Conservation (phyloP, 1,139 yeast genomes). For the Eremothecium coryli region DNA sequence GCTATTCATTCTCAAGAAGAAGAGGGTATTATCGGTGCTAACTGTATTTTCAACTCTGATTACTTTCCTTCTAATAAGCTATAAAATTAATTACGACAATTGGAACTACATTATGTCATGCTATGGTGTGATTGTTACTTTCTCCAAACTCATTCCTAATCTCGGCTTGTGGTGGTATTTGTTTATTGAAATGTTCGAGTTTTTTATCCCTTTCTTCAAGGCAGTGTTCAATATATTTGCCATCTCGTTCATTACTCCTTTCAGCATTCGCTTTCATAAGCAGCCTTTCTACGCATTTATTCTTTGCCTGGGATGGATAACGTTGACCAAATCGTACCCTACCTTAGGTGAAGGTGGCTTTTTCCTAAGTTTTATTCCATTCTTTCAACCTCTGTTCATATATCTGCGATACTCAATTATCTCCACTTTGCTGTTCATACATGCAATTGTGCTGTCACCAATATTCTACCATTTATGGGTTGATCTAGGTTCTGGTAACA, state of each 20-base stretch:
- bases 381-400: slow-evolving; percentile 40
- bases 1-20: slow-evolving; percentile 29
- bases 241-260: slow-evolving; percentile 60
- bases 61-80: slow-evolving; percentile 37
- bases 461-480: slow-evolving; percentile 94
- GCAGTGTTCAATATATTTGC: slow-evolving; percentile 75
- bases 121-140: slow-evolving; percentile 51
- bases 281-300: slow-evolving; percentile 64
- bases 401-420: slow-evolving; percentile 39
- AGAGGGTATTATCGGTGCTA: slow-evolving; percentile 8
- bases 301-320: slow-evolving; percentile 54
- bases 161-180: slow-evolving; percentile 98
- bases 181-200: slow-evolving; percentile 89
- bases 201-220: slow-evolving; percentile 73
- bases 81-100: slow-evolving; percentile 34
- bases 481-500: slow-evolving; percentile 86
- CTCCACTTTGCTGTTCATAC: slow-evolving; percentile 38
- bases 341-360: slow-evolving; percentile 77
- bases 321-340: slow-evolving; percentile 79
- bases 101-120: slow-evolving; percentile 52
- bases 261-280: slow-evolving; percentile 56
- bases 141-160: slow-evolving; percentile 54
- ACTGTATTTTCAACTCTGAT: slow-evolving; percentile 21
- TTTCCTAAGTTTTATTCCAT: slow-evolving; percentile 50
- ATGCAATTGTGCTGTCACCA: slow-evolving; percentile 60